phyloP scores from a whole-genome alignment of 2,329 filamentous ascomycete species.

The Colletotrichum aenigma region DNA sequence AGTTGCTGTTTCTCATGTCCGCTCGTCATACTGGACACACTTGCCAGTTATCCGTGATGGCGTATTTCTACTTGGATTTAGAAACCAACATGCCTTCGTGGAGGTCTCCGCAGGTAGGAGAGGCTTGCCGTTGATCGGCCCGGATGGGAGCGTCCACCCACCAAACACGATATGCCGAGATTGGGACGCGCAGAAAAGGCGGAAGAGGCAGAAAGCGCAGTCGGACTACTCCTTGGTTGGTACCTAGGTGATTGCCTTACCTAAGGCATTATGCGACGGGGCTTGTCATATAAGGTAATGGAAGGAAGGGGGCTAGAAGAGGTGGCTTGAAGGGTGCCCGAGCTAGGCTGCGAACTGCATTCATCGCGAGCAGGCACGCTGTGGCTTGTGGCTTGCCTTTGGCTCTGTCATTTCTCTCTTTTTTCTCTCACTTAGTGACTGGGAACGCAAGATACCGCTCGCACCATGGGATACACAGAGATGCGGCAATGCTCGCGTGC shows the following conservation, averaged over 20 bases:
- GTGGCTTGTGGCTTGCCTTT: conserved; percentile 12
- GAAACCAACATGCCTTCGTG: background rate
- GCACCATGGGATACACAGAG: background rate
- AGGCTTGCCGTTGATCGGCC: background rate
- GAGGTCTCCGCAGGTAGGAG: background rate
- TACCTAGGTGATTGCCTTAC: background rate
- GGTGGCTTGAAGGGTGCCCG: background rate
- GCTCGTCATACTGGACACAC: background rate
- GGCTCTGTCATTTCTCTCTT: background rate
- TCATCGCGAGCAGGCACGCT: background rate
- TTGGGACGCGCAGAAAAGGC: background rate
- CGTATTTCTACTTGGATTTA: background rate
- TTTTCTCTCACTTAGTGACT: background rate
- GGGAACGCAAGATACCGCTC: no score
- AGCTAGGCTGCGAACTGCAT: background rate
- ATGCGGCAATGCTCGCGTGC: background rate
- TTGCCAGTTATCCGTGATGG: background rate
- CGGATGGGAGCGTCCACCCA: background rate
- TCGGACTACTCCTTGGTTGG: background rate
- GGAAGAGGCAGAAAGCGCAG: background rate
- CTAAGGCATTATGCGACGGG: background rate
- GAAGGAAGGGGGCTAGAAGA: background rate
- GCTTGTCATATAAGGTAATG: background rate
- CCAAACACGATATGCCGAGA: background rate
- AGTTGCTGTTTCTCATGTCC: background rate